Evolutionary conservation across 202 grass and related monocot genomes (phyloP).

Genomic region (Cymbopogon flexuosus): DNA sequence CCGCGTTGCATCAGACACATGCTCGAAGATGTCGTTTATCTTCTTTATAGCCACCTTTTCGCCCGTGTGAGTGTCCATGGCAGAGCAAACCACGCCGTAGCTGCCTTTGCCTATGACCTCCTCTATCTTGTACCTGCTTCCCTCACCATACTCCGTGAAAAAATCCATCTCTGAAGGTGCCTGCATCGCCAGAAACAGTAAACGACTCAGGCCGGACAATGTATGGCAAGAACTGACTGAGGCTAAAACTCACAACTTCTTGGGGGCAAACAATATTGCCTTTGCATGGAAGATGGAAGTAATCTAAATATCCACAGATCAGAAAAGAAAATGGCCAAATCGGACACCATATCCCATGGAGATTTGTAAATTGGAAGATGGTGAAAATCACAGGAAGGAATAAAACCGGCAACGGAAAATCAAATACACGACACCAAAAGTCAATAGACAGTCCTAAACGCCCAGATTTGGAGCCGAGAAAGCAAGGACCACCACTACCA

Average conservation of each 20-base stretch:
- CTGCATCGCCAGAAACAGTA: slow-evolving; percentile 25
- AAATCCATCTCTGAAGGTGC: slow-evolving; percentile 54
- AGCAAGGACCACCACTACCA: neutral
- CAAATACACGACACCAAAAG: neutral
- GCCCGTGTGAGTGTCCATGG: slow-evolving; percentile 61
- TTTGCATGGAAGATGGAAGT: too few relatives aligned
- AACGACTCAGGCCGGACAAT: neutral
- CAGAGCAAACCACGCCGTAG: slow-evolving; percentile 84
- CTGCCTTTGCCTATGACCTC: slow-evolving; percentile 93
- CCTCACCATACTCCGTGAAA: slow-evolving; percentile 84
- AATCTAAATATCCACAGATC: neutral
- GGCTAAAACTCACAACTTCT: neutral
- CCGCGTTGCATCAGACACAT: slow-evolving; percentile 74
- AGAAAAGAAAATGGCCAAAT: neutral
- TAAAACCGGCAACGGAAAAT: neutral
- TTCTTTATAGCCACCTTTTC: slow-evolving; percentile 93
- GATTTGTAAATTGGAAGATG: neutral
- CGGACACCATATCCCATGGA: neutral
- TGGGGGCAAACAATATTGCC: neutral
- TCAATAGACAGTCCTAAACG: neutral
- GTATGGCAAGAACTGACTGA: neutral
- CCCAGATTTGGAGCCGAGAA: slow-evolving; percentile 22
- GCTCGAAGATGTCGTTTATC: slow-evolving; percentile 92
- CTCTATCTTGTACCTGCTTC: slow-evolving; percentile 75
- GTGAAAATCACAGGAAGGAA: neutral